Evolutionary conservation across 495 filamentous ascomycete genomes (phyloP), one percentile per base, ranked within the genome.

Genomic region (Neurospora sp.): DNA sequence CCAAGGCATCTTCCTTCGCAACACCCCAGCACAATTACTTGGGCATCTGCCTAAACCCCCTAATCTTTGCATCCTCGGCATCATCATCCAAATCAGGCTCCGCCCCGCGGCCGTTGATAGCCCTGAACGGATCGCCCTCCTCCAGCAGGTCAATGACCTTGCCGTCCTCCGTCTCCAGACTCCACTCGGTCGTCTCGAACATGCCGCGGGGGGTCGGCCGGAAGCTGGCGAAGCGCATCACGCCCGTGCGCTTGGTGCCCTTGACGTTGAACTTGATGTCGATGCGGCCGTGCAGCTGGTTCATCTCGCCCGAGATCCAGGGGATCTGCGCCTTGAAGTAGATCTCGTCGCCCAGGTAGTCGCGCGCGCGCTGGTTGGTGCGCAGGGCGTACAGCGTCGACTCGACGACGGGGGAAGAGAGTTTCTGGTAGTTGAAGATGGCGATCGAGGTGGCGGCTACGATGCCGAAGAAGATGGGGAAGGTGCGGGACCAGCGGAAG

Each of bases 341-440:
- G 70, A 99, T 94, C 83, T 98, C 92, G 79, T 97, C 93, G 35
- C 96, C 96, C 6, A 99, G 84, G 35, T 89, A 82, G 73, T 90
- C 89, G 70, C 93, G 89, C 42, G 94, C 96, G 71, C 85, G 82
- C 8, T 87, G 83, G 69, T 91, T 92, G 14, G 92, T 96, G 71
- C 96, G 92, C 59, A 99, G 87, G 1, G 95, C 91, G 85, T 98
- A 99, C 2, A 99, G 87, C 7, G 93, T 95, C 62, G 91, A 92
- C 73, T 87, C 89, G 5, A 97, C 93, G 14, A 98, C 89, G 71
- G 91, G 91, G 20, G 89, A 92, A 3, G 92, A 93, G 3, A 89
- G 87, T 79, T 97, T 97, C 78, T 99, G 95, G 87, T 99, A 98
- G 85, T 99, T 99, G 91, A 99, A 98, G 81, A 97, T 96, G 59